Conservation (phyloP, 2,329 filamentous ascomycete genomes). For the Beauveria medogensis region DNA sequence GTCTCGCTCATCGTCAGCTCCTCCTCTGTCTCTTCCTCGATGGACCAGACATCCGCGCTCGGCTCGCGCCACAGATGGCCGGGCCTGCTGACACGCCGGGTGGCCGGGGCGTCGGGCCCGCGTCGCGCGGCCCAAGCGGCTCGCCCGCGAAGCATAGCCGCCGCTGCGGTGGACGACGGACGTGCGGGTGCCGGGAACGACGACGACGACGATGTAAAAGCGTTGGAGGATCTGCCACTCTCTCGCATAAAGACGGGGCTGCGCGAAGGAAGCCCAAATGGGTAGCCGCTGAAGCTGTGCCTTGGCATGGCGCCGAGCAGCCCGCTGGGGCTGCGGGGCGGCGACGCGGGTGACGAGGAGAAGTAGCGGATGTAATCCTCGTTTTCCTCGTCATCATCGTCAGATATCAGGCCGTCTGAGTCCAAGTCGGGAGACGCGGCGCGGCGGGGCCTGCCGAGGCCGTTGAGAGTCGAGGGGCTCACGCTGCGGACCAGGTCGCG, state of each 20-base stretch:
- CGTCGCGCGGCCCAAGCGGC: not conserved
- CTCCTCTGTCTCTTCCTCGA: slow-evolving; percentile 51
- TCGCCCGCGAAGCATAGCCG: slow-evolving; percentile 22
- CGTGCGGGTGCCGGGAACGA: slow-evolving; percentile 23
- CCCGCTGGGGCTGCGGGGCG: slow-evolving; percentile 16
- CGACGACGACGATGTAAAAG: slow-evolving; percentile 16
- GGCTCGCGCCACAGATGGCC: slow-evolving; percentile 45
- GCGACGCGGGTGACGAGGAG: slow-evolving; percentile 29
- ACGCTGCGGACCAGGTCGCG: slow-evolving; percentile 43
- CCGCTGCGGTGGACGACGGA: slow-evolving; percentile 22
- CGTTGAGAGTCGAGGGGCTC: slow-evolving; percentile 47
- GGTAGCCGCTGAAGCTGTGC: slow-evolving; percentile 30
- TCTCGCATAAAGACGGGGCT: slow-evolving; percentile 21
- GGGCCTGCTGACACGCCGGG: slow-evolving; percentile 26
- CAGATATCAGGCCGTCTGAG: slow-evolving; percentile 35
- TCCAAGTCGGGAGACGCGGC: slow-evolving; percentile 29
- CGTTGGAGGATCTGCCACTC: too few relatives aligned
- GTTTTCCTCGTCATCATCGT: slow-evolving; percentile 41
- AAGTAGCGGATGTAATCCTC: slow-evolving; percentile 44
- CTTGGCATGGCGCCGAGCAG: not conserved
- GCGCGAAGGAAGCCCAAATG: slow-evolving; percentile 23
- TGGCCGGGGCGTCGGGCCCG: not conserved
- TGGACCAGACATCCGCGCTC: slow-evolving; percentile 52
- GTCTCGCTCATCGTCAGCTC: slow-evolving; percentile 39
- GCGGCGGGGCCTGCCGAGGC: slow-evolving; percentile 33